Evolutionary conservation across 1,284 basidiomycete genomes (phyloP), one percentile per base, ranked within the genome.

Genomic region (Athelia psychrophila): DNA sequence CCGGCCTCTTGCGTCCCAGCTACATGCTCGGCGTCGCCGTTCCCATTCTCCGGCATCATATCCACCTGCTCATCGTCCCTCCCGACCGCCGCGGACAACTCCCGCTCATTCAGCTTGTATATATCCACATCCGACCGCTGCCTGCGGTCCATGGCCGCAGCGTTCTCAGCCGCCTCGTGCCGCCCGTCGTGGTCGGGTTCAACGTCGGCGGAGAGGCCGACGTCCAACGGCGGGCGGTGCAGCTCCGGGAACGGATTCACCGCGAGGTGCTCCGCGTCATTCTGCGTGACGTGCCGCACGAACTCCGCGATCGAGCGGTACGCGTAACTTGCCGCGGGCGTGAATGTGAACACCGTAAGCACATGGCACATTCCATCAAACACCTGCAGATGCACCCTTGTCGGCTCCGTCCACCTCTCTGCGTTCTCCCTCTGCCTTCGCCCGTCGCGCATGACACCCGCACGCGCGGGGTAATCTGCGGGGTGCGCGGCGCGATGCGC

Each of bases 401-500:
- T 95, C 0, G 91, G 88, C 2, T 61, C 73, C 19, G 69, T 81
- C 62, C 83, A 84, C 46, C 75, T 78, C 44, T 78, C 72, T 10
- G 64, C 72, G 54, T 83, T 83, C 52, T 79, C 77, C 56, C 67
- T 68, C 63, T 83, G 81, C n/a, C 83, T 65, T 19, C 58, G 59
- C 3, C 71, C 72, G 20, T 76, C 73, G 27, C 67, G 64, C 6
- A 83, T 65, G 0, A 86, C 74, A 25, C 86, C 84, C 9, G 77
- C 72, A 30, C 85, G 72, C 0, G 84, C 69, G 0, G 90, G 91
- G 60, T 86, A 91, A 30, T 80, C 65, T 0, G 79, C 74, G 0
- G 92, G 93, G 62, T 88, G 74, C 0, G 92, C 91, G 1, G 92
- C 91, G 55, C 90, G 87, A 67, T 95, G 92, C 0, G 93, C 91